These are phyloP conservation scores for Cercospora sp. DNA, from an alignment of 2,329 filamentous ascomycete species.

Conservation along the genomic window DNA sequence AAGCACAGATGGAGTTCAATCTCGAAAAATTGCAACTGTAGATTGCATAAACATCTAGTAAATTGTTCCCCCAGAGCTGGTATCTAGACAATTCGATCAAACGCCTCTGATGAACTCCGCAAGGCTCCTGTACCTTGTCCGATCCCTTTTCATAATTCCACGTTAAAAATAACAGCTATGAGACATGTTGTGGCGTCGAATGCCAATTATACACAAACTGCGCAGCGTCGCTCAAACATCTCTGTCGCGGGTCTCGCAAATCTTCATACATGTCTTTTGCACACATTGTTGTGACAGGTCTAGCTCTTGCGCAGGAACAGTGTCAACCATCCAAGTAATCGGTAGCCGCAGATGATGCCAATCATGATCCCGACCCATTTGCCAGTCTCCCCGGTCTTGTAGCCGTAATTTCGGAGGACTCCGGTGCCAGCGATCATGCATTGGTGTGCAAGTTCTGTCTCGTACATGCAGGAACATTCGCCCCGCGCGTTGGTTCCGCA, in stretches of 20 bases:
- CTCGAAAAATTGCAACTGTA: background rate
- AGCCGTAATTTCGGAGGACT: slow-evolving; percentile 70
- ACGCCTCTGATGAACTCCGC: background rate
- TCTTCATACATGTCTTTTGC: background rate
- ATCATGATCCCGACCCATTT: slow-evolving; percentile 77
- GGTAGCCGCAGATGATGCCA: slow-evolving; percentile 72
- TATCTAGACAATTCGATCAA: background rate
- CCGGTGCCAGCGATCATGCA: slow-evolving; percentile 71
- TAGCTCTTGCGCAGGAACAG: slow-evolving; percentile 47
- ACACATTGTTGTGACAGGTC: background rate
- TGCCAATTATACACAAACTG: background rate
- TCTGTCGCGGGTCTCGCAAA: background rate
- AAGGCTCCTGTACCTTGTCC: background rate
- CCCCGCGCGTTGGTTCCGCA: slow-evolving; percentile 51
- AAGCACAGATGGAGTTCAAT: background rate
- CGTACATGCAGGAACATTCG: slow-evolving; percentile 70
- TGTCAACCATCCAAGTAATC: slow-evolving; percentile 66
- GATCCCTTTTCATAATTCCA: background rate
- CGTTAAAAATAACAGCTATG: background rate
- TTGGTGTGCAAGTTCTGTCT: slow-evolving; percentile 60
- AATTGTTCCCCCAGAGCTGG: background rate
- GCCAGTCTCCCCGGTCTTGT: slow-evolving; percentile 62
- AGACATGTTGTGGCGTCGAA: background rate
- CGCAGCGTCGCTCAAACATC: background rate
- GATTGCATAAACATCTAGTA: background rate